Conservation (phyloP, 176 grass and related monocot species). For the Stipa capillata region DNA sequence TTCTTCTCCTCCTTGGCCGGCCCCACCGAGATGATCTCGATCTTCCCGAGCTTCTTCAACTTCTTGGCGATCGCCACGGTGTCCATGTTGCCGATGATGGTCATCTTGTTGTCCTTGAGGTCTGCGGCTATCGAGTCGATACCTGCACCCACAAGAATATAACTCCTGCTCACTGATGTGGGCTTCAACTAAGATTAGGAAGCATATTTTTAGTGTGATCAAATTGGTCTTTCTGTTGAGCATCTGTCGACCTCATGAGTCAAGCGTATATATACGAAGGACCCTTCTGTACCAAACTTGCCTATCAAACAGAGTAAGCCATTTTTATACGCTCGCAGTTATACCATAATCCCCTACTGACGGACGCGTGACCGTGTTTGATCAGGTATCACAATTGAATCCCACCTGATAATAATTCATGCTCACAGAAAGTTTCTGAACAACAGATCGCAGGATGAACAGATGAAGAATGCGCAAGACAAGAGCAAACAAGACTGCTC, state of each 20-base stretch:
- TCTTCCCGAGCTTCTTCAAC: conserved; percentile 69
- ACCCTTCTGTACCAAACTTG: not conserved
- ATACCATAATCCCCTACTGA: not conserved
- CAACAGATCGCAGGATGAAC: too few relatives aligned
- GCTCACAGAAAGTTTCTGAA: not conserved
- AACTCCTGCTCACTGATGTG: not conserved
- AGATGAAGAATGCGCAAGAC: too few relatives aligned
- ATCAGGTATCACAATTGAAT: not conserved
- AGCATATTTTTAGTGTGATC: not conserved
- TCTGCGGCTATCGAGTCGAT: conserved; percentile 73
- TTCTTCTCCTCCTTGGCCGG: conserved; percentile 84
- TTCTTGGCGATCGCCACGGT: conserved; percentile 66
- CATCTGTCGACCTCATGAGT: not conserved
- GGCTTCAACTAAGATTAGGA: not conserved
- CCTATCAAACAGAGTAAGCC: not conserved
- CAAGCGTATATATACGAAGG: not conserved
- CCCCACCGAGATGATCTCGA: conserved; percentile 79
- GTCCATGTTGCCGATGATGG: conserved; percentile 80
- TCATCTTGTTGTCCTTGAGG: conserved; percentile 85
- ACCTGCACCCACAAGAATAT: conserved; percentile 22
- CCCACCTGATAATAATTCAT: not conserved
- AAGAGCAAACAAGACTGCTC: too few relatives aligned
- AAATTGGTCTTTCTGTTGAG: not conserved
- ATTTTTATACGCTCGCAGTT: not conserved
- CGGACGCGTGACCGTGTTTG: not conserved